Evolutionary conservation across 495 filamentous ascomycete species (phyloP).

Genomic region (Xylaria longipes): DNA sequence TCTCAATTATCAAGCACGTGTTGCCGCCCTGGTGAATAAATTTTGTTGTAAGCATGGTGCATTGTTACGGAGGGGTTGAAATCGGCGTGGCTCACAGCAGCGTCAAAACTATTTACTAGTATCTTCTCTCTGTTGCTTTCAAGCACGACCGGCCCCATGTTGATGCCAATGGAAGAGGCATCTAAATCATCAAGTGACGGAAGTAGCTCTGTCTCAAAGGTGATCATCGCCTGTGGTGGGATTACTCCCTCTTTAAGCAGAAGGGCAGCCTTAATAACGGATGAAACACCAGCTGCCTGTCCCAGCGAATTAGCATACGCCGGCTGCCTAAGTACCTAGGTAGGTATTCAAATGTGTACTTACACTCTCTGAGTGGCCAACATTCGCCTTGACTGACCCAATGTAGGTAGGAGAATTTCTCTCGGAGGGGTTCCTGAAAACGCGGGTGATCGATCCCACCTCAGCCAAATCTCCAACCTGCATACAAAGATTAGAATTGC

Average conservation of each 20-base stretch:
- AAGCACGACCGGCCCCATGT: conserved; percentile 57
- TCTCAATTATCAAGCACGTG: conserved; percentile 59
- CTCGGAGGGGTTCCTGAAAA: conserved; percentile 65
- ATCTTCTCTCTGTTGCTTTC: conserved; percentile 33
- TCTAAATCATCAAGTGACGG: conserved; percentile 67
- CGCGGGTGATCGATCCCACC: conserved; percentile 66
- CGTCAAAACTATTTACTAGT: conserved; percentile 63
- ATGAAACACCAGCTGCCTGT: conserved; percentile 74
- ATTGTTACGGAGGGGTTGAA: neutral
- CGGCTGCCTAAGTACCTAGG: neutral
- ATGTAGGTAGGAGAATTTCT: conserved; percentile 68
- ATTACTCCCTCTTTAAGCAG: conserved; percentile 76
- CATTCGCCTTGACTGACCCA: conserved; percentile 77
- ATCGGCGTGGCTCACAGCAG: conserved; percentile 42
- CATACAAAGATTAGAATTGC: neutral
- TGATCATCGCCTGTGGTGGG: conserved; percentile 75
- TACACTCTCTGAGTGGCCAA: conserved; percentile 62
- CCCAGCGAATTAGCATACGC: conserved; percentile 37
- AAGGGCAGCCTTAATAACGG: conserved; percentile 73
- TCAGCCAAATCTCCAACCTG: conserved; percentile 68
- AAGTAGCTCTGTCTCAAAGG: conserved; percentile 69
- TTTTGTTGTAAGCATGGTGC: conserved; percentile 48
- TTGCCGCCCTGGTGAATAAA: conserved; percentile 52
- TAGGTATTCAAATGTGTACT: neutral
- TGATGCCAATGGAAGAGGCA: conserved; percentile 62